Base-by-base conservation (phyloP, 2,329 filamentous ascomycete genomes). In the Fusarium anguioides region DNA sequence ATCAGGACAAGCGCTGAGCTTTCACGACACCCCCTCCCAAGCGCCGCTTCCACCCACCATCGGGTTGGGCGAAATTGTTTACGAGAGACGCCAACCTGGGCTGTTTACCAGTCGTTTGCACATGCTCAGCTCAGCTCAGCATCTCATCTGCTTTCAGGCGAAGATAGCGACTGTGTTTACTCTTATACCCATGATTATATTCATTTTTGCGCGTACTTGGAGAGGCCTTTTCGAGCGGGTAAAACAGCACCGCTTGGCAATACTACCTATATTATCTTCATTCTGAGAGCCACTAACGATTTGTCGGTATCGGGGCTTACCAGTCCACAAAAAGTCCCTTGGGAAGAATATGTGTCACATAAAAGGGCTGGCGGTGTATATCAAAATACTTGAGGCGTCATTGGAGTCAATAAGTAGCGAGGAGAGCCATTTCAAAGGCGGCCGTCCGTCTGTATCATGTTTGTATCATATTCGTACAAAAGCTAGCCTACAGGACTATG, bases 391-490 rank as follows among this genome's bases (percentile, higher is more conserved):
- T n/a, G 11, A 31, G 54, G 40, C 40, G 41, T 62, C 31, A 18
- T 36, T 21, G 39, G 36, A 44, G 20, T 31, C 33, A 40, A 21
- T 42, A 6, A 18, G 49, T 24, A 26, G 29, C 9, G 5, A 47
- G 24, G 27, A 36, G 18, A 42, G 26, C 17, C 17, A 37, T 17
- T 23, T 14, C 21, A 20, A 26, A 57, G 24, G 21, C 35, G n/a
- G n/a, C n/a, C n/a, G n/a, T n/a, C n/a, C 47, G 17, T 31, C 36
- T 47, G 33, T 15, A 24, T 20, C 35, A 48, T 48, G 35, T 39
- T 20, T 68, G 23, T 48, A 35, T 37, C 45, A 66, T 66, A 57
- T 47, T 51, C 47, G 40, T 51, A 68, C 47, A 68, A 50, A 51
- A 45, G 20, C 47, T 61, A 65, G 54, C 41, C 39, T 33, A 58